Base-by-base conservation (phyloP, 177 flowering plant species). In the Vitis hybrid region DNA sequence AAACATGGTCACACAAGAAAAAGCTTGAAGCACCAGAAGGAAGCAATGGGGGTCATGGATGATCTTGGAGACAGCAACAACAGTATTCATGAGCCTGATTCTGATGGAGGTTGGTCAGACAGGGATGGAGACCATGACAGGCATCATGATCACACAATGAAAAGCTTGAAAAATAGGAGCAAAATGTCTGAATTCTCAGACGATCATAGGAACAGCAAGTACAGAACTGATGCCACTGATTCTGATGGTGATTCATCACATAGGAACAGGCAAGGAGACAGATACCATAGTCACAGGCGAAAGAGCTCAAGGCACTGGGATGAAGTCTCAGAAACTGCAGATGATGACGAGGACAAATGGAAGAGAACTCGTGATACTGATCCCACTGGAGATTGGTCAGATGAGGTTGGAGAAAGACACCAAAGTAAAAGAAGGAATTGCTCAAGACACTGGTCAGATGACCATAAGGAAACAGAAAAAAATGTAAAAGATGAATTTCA, bases 291-390 rank as follows among this genome's bases (percentile, higher is more conserved):
- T 14, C 15, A 5, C 49, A 45, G 55, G n/a, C 59, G 34, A 26
- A 61, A 17, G 19, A 9, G 50, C 30, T 26, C 30, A 26, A 26
- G 30, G 30, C 30, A 26, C 30, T 26, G 30, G 30, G 30, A 26
- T 26, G 30, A 26, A 26, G 30, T 26, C 30, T 26, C 30, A 26
- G 30, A 26, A 26, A 26, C 5, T 26, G 30, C 30, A 26, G 30
- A 26, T 26, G 30, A 26, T 26, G 30, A 26, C 0, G 30, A 26
- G 3, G 30, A 26, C 30, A 26, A 26, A 26, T 3, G 30, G 30
- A 26, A 23, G 62, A 23, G 60, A 63, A 13, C 60, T 50, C 70
- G 5, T 52, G 75, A 65, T 54, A 32, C 19, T 76, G 80, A 63
- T 55, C 67, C 77, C 18, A 58, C 63, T 62, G 69, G 52, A 40